phyloP scores from a whole-genome alignment of 2,329 filamentous ascomycete species.

The Aspergillus niger region DNA sequence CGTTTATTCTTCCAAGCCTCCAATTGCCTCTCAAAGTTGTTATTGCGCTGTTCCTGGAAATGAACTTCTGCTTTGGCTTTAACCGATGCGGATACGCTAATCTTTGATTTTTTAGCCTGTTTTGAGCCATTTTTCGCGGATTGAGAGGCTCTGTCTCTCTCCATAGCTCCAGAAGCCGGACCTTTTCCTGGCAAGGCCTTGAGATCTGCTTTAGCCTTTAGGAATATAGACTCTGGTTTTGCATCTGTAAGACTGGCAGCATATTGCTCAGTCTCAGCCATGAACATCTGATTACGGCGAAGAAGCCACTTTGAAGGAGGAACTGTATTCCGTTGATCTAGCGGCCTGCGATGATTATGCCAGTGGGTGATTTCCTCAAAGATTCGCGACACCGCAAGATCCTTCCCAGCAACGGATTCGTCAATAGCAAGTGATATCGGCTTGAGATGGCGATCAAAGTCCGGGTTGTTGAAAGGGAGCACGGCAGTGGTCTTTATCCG shows the following conservation, averaged over 20 bases:
- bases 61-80: background rate
- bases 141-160: background rate
- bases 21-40: background rate
- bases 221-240: conserved; percentile 9
- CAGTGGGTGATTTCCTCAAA: conserved; percentile 38
- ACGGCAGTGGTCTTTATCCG: conserved; percentile 5
- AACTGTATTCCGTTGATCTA: conserved; percentile 27
- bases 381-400: conserved; percentile 17
- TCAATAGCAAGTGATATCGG: conserved; percentile 27
- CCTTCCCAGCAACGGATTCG: background rate
- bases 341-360: conserved; percentile 34
- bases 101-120: background rate
- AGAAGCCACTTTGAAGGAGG: conserved; percentile 13
- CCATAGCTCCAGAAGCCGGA: background rate
- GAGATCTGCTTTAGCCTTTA: background rate
- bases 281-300: conserved; percentile 62
- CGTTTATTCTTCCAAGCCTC: conserved; percentile 5
- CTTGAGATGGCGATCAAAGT: conserved; percentile 31
- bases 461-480: conserved; percentile 29
- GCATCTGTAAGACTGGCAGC: conserved; percentile 66
- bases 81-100: background rate
- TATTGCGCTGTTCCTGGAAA: background rate
- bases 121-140: background rate
- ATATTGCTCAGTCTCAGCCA: conserved; percentile 68
- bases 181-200: background rate